Base-by-base conservation (phyloP, 108 stramenopile species). In the Pseudonitzschia multiseries region DNA sequence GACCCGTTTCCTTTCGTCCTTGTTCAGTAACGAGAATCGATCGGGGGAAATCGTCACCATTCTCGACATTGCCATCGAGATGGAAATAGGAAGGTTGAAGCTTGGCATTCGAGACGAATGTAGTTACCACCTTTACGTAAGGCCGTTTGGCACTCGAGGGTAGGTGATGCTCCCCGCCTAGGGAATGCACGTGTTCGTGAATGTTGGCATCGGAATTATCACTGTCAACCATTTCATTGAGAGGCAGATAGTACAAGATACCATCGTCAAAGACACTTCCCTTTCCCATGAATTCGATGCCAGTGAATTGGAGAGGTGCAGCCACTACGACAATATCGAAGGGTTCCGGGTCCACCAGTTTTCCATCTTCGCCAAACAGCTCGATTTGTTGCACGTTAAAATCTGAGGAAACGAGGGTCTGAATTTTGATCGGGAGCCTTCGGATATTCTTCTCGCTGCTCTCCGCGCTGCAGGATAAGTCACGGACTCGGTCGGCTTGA, bases 291-390 rank as follows among this genome's bases (percentile, higher is more conserved):
- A 94, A 94, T 24, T 86, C 61, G 24, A 94, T 85, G 0, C 77
- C 69, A n/a, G 70, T 79, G 22, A 79, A 71, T 28, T 89, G 86
- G 66, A 91, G 67, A 18, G 93, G 93, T 36, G 90, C 82, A 0
- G 93, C 93, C 57, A 94, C 74, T 44, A 94, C 77, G 27, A 94
- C 87, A 70, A 87, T 63, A 83, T 94, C 89, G 74, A 73, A 91
- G 0, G 71, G 41, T 29, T 87, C 89, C 17, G 68, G 31, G 33
- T 90, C 93, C 22, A 91, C 36, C 8, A 73, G 69, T 27, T 76
- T 72, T 17, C 81, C 80, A 26, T 81, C 73, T 2, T 41, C 61
- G 27, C 57, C 74, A 57, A 71, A 83, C 0, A 83, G 41, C 54
- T 79, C 77, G 20, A 83, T 79, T 26, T 74, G 70, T 33, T 68